phyloP scores from a whole-genome alignment of 2,329 filamentous ascomycete species.

The Sporothrix phasma region DNA sequence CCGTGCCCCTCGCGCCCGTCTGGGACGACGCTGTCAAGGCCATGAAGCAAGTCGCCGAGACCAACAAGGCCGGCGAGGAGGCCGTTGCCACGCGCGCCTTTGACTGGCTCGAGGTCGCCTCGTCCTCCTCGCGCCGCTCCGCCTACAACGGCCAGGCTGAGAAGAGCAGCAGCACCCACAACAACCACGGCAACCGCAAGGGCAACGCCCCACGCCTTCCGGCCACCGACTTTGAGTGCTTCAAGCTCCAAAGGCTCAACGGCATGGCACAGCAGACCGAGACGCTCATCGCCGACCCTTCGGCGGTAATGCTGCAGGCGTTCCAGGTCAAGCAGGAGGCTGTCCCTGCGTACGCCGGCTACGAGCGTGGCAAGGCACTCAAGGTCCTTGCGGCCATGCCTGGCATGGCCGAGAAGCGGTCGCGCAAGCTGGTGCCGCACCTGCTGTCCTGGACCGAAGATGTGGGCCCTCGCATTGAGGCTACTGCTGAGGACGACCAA shows the following conservation, averaged over 20 bases:
- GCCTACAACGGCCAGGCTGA: not conserved
- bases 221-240: conserved; percentile 74
- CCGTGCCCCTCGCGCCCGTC: conserved; percentile 70
- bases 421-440: conserved; percentile 73
- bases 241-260: conserved; percentile 55
- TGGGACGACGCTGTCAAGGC: conserved; percentile 78
- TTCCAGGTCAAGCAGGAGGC: conserved; percentile 57
- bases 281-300: conserved; percentile 41
- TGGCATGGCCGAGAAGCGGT: conserved; percentile 72
- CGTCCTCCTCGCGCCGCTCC: conserved; percentile 38
- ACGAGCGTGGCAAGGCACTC: conserved; percentile 66
- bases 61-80: conserved; percentile 57
- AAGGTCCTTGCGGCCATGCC: conserved; percentile 67
- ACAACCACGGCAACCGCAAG: conserved; percentile 17
- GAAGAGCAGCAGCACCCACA: not conserved
- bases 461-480: conserved; percentile 21
- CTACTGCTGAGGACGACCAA: conserved; percentile 23
- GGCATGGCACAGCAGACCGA: conserved; percentile 42
- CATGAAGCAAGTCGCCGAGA: conserved; percentile 63
- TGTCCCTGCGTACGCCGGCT: conserved; percentile 39
- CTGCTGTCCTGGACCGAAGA: conserved; percentile 70
- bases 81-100: conserved; percentile 63
- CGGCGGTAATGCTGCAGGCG: conserved; percentile 47
- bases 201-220: conserved; percentile 26
- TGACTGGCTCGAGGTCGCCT: conserved; percentile 59